Evolutionary conservation across 2,329 filamentous ascomycete genomes (phyloP), one percentile per base, ranked within the genome.

Genomic region (Ophiosphaerella herpotricha): DNA sequence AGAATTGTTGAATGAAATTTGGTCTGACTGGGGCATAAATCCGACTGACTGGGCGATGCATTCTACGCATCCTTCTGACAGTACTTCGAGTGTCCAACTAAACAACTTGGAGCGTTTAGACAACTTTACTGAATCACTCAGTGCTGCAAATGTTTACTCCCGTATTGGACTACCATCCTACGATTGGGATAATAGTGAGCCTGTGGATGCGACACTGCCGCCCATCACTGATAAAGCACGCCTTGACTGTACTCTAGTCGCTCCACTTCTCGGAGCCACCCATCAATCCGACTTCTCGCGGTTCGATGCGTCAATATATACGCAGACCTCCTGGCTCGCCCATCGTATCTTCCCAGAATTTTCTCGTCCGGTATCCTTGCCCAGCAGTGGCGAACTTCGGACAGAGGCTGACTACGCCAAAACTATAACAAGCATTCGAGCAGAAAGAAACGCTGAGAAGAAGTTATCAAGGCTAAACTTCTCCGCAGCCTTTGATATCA

Each of bases 21-120:
- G 87, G 80, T 77, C 85, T 32, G 82, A 84, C 53, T 93, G 90
- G 86, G 74, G 77, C 16, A 70, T 91, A 26, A 85, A 87, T 61
- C 67, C 86, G 18, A 80, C 81, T 13, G 80, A 86, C 50, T 86
- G 84, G 58, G 36, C 21, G n/a, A 26, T 18, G 11, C 24, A 47
- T 23, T 32, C 47, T 23, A 16, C 32, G 13, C 13, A 21, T 13
- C 23, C 7, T 13, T 16, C 21, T 18, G 6, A 34, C 12, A 12
- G 23, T 14, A 23, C 23, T 16, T 6, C 33, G 33, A 23, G 3
- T 8, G 11, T 14, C 26, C 9, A 23, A 18, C 13, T 13, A 4
- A 45, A 44, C 14, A 59, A 74, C 12, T 71, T 91, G 1, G 71
- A 75, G 18, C 75, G 76, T 3, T 48, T 85, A 41, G 82, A 83